A percentile compares a stretch with the other conserved stretches of the same genome.
These are phyloP conservation scores for Sphaerulina musiva DNA, from an alignment of 2,329 filamentous ascomycete genomes.

Conservation along the genomic window DNA sequence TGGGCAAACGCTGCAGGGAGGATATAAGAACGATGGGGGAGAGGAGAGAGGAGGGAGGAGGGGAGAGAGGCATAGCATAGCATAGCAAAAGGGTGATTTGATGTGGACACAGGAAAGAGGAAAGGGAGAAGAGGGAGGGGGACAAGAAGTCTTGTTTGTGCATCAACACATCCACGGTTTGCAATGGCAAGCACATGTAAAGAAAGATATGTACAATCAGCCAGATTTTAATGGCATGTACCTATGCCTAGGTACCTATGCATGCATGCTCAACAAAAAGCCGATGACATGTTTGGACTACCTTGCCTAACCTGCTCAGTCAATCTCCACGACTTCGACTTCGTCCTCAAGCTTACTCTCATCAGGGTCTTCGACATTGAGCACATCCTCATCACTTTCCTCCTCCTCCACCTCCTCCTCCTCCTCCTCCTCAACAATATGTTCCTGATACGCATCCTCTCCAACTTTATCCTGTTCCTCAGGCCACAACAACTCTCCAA, in stretches of 20 bases:
- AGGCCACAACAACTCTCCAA: constrained; percentile 31
- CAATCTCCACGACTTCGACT: constrained; percentile 5
- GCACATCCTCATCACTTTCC: neutral
- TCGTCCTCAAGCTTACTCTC: neutral
- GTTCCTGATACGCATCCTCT: constrained; percentile 12
- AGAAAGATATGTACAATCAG: neutral
- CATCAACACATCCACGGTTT: no score
- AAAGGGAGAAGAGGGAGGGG: no score
- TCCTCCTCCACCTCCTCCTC: no score
- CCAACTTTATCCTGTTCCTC: constrained; percentile 27
- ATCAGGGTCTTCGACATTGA: neutral
- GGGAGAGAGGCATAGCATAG: no score
- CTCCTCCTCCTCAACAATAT: constrained; percentile 7
- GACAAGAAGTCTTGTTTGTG: no score
- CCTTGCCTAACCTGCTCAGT: neutral
- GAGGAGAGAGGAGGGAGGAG: no score
- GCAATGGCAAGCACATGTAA: no score
- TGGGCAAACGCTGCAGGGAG: no score
- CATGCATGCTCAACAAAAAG: neutral
- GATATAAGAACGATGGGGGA: no score
- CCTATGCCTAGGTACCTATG: neutral
- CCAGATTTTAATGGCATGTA: neutral
- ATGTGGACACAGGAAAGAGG: no score
- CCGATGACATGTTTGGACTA: neutral
- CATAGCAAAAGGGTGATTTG: no score